These are phyloP conservation scores for Scenedesmus sp. DNA, from an alignment of 163 green algal species.

Conservation along the genomic window DNA sequence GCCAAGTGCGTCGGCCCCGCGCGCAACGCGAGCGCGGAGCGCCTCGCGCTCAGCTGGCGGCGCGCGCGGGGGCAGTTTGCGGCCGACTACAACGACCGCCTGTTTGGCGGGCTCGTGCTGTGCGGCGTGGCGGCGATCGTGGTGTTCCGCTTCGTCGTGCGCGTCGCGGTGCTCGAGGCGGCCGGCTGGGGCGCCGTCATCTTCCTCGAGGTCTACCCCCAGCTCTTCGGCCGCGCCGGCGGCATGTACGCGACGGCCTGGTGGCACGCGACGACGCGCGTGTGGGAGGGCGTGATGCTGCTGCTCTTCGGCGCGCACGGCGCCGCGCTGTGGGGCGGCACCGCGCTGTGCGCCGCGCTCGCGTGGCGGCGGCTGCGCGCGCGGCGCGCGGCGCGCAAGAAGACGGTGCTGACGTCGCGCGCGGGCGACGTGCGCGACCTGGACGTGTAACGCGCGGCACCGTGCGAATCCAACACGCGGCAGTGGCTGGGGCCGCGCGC, in stretches of 20 bases:
- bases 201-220: conserved; percentile 79
- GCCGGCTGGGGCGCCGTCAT: conserved; percentile 77
- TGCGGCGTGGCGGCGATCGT: conserved; percentile 71
- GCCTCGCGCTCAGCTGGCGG: conserved; percentile 46
- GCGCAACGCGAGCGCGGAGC: conserved; percentile 30
- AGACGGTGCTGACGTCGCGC: conserved; percentile 14
- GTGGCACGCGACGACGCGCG: conserved; percentile 73
- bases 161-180: conserved; percentile 69
- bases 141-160: conserved; percentile 69
- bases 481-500: too few relatives aligned
- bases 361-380: neutral
- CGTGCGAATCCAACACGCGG: too few relatives aligned
- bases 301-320: conserved; percentile 45
- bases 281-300: conserved; percentile 79
- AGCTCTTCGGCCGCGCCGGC: conserved; percentile 32
- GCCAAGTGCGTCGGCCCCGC: conserved; percentile 62
- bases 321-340: neutral
- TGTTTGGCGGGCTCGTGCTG: conserved; percentile 80
- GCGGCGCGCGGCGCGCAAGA: conserved; percentile 19
- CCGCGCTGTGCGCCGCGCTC: neutral
- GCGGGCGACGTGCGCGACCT: conserved; percentile 27
- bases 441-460: conserved; percentile 45
- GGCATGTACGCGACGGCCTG: conserved; percentile 79
- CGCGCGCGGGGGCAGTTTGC: conserved; percentile 65
- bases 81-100: conserved; percentile 89